A percentile compares a stretch with the other conserved stretches of the same genome.
Evolutionary conservation across 495 filamentous ascomycete species (phyloP).

Genomic region (Parathielavia hyrcaniae): DNA sequence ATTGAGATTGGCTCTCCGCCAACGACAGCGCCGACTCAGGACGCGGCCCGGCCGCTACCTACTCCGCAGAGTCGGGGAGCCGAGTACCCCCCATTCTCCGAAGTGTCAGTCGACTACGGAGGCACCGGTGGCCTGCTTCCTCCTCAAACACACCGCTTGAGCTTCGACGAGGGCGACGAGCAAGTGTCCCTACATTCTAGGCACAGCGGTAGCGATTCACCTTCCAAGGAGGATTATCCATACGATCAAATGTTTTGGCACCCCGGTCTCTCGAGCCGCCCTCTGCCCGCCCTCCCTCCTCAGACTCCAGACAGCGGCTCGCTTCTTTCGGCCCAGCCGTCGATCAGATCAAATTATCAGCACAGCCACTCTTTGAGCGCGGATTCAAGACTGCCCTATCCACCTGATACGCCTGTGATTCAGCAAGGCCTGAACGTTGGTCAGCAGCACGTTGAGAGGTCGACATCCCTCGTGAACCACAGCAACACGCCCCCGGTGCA

Average conservation of each 20-base stretch:
- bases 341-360: constrained; percentile 30
- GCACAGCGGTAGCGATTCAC: constrained; percentile 52
- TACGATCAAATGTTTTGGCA: constrained; percentile 81
- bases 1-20: constrained; percentile 48
- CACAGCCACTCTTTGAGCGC: constrained; percentile 38
- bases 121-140: constrained; percentile 80
- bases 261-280: constrained; percentile 65
- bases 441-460: constrained; percentile 65
- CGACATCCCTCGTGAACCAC: constrained; percentile 75
- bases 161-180: constrained; percentile 94
- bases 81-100: constrained; percentile 37
- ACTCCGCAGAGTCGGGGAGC: constrained; percentile 35
- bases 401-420: constrained; percentile 29
- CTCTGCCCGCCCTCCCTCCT: constrained; percentile 73
- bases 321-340: constrained; percentile 34
- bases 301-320: constrained; percentile 37
- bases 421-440: constrained; percentile 27
- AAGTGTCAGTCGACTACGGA: constrained; percentile 57
- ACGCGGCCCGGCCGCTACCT: constrained; percentile 33
- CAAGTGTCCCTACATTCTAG: constrained; percentile 46
- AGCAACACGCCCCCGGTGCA: constrained; percentile 72
- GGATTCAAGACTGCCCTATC: constrained; percentile 34
- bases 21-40: constrained; percentile 22
- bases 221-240: constrained; percentile 59
- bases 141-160: constrained; percentile 64